phyloP scores from a whole-genome alignment of 2,329 filamentous ascomycete species.

The Claviceps pusilla region DNA sequence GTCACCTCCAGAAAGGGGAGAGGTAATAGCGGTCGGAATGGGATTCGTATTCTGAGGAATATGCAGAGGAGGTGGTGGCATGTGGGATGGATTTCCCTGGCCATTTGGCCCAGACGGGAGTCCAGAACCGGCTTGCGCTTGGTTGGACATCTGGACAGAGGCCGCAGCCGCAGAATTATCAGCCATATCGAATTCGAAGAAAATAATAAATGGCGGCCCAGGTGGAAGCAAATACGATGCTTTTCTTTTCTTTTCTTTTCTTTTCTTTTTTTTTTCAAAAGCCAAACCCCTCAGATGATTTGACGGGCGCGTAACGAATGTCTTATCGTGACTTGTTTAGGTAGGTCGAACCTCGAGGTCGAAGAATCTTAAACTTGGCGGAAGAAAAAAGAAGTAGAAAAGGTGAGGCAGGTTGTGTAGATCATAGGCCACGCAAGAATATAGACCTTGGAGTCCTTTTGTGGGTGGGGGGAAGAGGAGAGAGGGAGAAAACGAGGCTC shows the following conservation, averaged over 20 bases:
- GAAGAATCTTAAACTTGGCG: neutral
- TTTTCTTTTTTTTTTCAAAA: neutral
- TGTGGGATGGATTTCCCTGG: constrained; percentile 56
- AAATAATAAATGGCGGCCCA: neutral
- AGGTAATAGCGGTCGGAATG: constrained; percentile 83
- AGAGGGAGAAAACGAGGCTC: neutral
- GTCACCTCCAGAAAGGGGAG: constrained; percentile 59
- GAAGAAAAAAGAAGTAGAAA: neutral
- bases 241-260: neutral
- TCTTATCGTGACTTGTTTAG: neutral
- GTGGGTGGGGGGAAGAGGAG: neutral
- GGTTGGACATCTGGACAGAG: constrained; percentile 52
- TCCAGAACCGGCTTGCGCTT: constrained; percentile 50
- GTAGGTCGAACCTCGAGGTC: neutral
- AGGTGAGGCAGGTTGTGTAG: neutral
- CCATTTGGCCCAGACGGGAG: constrained; percentile 41
- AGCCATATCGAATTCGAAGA: constrained; percentile 43
- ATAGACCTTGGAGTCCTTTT: neutral
- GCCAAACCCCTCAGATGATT: neutral
- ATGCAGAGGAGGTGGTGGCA: constrained; percentile 81
- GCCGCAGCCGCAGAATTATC: constrained; percentile 53
- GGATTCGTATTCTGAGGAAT: constrained; percentile 95
- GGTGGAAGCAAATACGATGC: constrained; percentile 2
- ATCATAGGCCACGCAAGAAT: neutral
- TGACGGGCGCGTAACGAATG: neutral